Percentiles rank a stretch among this genome's conserved stretches.
Evolutionary conservation across 306 rosid species (phyloP).

Genomic region (Lablab purpureus): DNA sequence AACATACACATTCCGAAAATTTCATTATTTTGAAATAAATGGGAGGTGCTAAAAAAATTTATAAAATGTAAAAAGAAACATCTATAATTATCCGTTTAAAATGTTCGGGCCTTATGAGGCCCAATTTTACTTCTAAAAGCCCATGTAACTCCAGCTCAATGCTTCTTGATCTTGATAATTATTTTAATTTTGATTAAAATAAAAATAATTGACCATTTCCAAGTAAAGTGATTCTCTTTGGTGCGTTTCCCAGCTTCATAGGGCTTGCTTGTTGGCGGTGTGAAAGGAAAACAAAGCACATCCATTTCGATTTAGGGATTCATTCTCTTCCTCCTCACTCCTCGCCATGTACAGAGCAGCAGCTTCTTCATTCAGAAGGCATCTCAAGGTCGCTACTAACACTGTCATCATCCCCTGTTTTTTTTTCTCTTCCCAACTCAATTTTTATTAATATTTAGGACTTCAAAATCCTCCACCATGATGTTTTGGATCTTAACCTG

Average conservation of each 20-base stretch:
- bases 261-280: not conserved
- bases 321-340: constrained; percentile 15
- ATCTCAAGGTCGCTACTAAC: constrained; percentile 74
- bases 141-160: not conserved
- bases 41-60: too few species aligned
- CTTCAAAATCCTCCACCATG: not conserved
- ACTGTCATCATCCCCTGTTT: not conserved
- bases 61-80: too few species aligned
- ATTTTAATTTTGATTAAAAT: constrained; percentile 1
- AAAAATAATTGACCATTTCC: constrained; percentile 43
- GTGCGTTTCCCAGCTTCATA: constrained; percentile 44
- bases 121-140: not conserved
- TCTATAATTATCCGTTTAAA: too few species aligned
- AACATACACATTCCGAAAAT: too few species aligned
- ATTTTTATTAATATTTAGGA: constrained; percentile 16
- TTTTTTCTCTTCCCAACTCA: not conserved
- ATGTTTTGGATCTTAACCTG: constrained; percentile 20
- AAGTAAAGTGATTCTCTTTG: constrained; percentile 11
- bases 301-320: constrained; percentile 45
- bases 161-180: not conserved
- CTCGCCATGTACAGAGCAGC: constrained; percentile 71
- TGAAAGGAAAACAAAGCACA: constrained; percentile 5
- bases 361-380: constrained; percentile 63
- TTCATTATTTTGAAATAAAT: too few species aligned
- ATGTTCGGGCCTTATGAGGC: too few species aligned